phyloP scores from a whole-genome alignment of 345 rosid species.

The Moringa oleifera region DNA sequence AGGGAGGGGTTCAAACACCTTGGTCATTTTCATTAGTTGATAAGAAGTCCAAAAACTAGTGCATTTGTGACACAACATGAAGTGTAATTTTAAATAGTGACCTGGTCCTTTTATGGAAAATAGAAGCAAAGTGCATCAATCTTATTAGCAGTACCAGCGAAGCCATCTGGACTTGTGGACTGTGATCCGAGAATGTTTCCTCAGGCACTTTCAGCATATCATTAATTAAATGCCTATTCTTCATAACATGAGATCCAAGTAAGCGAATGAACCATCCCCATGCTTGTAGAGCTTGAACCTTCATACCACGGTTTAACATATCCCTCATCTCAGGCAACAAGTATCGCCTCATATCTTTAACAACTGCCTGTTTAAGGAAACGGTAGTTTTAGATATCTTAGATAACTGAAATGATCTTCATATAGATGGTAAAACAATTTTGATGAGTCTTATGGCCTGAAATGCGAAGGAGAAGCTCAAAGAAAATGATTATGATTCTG shows the following conservation, averaged over 20 bases:
- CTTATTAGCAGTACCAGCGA: slow-evolving; percentile 39
- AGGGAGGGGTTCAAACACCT: too few relatives aligned
- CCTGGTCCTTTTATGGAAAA: too few relatives aligned
- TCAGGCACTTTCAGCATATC: slow-evolving; percentile 54
- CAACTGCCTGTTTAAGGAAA: slow-evolving; percentile 32
- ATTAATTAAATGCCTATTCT: slow-evolving; percentile 37
- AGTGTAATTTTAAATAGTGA: too few relatives aligned
- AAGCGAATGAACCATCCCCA: slow-evolving; percentile 59
- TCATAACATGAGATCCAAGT: slow-evolving; percentile 34
- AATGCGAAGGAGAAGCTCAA: background rate
- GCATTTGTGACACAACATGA: too few relatives aligned
- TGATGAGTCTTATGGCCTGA: background rate
- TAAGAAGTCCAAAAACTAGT: too few relatives aligned
- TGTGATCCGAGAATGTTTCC: slow-evolving; percentile 43
- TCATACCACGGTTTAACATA: slow-evolving; percentile 39
- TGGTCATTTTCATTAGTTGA: too few relatives aligned
- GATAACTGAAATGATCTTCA: background rate
- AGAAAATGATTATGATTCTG: background rate
- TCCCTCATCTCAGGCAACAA: slow-evolving; percentile 38
- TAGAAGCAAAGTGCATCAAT: background rate
- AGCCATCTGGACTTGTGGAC: slow-evolving; percentile 51
- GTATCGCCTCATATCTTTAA: slow-evolving; percentile 33
- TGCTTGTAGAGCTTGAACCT: slow-evolving; percentile 45
- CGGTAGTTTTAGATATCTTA: background rate
- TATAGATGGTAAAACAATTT: slow-evolving; percentile 3